Evolutionary conservation across 2,329 filamentous ascomycete genomes (phyloP).

Genomic region (Monosporascus sp.): DNA sequence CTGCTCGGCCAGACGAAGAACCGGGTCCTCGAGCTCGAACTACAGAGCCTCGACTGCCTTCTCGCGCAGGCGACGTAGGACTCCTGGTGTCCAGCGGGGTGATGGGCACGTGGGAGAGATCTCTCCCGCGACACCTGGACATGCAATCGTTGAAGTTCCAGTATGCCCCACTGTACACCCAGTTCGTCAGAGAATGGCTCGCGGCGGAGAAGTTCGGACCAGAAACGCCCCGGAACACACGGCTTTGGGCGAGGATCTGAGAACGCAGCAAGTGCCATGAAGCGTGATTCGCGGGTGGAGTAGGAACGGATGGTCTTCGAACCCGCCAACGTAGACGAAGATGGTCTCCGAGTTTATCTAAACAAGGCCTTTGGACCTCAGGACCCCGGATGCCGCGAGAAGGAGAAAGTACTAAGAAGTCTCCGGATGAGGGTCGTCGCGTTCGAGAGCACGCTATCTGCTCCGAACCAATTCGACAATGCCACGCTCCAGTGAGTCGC

Average conservation of each 20-base stretch:
- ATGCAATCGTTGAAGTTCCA: slow-evolving; percentile 30
- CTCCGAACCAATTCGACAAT: slow-evolving; percentile 26
- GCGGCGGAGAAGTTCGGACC: not conserved
- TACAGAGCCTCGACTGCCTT: slow-evolving; percentile 29
- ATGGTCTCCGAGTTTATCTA: slow-evolving; percentile 27
- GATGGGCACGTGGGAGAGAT: slow-evolving; percentile 25
- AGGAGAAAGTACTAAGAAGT: slow-evolving; percentile 12
- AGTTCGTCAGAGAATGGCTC: slow-evolving; percentile 35
- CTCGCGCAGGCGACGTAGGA: slow-evolving; percentile 32
- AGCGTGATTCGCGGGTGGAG: slow-evolving; percentile 30
- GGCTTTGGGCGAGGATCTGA: slow-evolving; percentile 26
- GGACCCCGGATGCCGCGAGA: slow-evolving; percentile 20
- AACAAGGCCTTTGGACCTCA: slow-evolving; percentile 15
- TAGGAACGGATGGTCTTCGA: slow-evolving; percentile 34
- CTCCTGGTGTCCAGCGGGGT: slow-evolving; percentile 26
- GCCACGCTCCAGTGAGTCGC: slow-evolving; percentile 28
- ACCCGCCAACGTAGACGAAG: slow-evolving; percentile 27
- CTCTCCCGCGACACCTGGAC: slow-evolving; percentile 28
- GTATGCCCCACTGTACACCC: slow-evolving; percentile 30
- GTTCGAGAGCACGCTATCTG: slow-evolving; percentile 13
- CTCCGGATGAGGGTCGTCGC: slow-evolving; percentile 13
- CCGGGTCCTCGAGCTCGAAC: not conserved
- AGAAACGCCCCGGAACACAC: slow-evolving; percentile 10
- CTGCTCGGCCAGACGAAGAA: slow-evolving; percentile 28
- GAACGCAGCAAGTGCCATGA: slow-evolving; percentile 27